phyloP scores from a whole-genome alignment of 1,284 basidiomycete genomes.

The Coniferiporia sulphurascens region DNA sequence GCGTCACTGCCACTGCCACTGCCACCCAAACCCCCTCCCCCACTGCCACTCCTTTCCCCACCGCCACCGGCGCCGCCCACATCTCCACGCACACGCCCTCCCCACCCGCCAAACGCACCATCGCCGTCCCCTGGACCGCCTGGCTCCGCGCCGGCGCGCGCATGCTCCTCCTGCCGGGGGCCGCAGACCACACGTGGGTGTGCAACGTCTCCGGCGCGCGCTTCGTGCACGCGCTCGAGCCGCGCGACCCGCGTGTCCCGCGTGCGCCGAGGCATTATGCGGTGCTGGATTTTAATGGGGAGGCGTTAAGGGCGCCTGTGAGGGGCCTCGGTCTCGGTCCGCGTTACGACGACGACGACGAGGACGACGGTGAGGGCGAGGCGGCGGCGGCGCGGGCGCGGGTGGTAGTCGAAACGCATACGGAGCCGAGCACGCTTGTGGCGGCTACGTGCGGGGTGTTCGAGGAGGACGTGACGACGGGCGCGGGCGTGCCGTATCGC shows the following conservation, averaged over 20 bases:
- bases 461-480: slow-evolving; percentile 36
- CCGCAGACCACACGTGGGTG: slow-evolving; percentile 45
- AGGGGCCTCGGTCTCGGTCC: too few relatives aligned
- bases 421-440: not conserved
- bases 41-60: too few relatives aligned
- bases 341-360: too few relatives aligned
- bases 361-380: too few relatives aligned
- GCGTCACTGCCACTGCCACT: not conserved
- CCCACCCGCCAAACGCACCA: not conserved
- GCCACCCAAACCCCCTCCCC: too few relatives aligned
- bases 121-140: slow-evolving; percentile 36
- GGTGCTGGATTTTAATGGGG: slow-evolving; percentile 50
- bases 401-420: not conserved
- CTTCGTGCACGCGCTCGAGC: slow-evolving; percentile 31
- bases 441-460: slow-evolving; percentile 29
- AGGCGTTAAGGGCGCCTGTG: slow-evolving; percentile 28
- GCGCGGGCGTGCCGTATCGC: slow-evolving; percentile 43
- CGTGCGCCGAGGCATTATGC: slow-evolving; percentile 24
- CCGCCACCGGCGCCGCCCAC: too few relatives aligned
- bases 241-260: slow-evolving; percentile 16
- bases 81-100: too few relatives aligned
- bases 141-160: slow-evolving; percentile 50
- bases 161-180: slow-evolving; percentile 32
- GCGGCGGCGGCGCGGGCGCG: slow-evolving; percentile 11
- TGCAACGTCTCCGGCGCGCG: slow-evolving; percentile 55